Evolutionary conservation across 805 yeast genomes (phyloP).

Genomic region (Ogataea trehalophila): DNA sequence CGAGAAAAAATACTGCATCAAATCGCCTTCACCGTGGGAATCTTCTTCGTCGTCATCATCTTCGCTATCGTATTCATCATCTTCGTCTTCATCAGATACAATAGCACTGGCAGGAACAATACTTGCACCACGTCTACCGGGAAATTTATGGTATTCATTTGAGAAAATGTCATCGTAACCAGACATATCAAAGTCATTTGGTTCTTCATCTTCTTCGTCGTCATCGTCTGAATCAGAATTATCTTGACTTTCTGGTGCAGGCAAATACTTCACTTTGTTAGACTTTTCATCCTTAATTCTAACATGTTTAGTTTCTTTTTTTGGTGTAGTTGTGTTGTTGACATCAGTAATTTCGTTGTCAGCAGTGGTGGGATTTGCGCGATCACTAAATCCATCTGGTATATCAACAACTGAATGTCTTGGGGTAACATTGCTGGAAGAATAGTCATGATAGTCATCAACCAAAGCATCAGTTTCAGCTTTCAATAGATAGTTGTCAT

Average conservation of each 20-base stretch:
- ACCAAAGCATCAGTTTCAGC: constrained; percentile 41
- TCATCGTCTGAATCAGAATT: constrained; percentile 25
- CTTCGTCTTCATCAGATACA: constrained; percentile 18
- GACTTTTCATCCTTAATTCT: constrained; percentile 7
- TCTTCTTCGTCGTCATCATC: constrained; percentile 25
- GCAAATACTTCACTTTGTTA: constrained; percentile 29
- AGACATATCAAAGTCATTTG: constrained; percentile 24
- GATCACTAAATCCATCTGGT: not conserved
- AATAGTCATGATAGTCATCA: constrained; percentile 32
- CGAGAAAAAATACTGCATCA: constrained; percentile 69
- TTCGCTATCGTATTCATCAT: constrained; percentile 23
- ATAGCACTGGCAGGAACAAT: constrained; percentile 15
- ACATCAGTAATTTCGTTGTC: not conserved
- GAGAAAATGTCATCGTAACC: constrained; percentile 26
- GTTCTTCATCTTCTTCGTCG: constrained; percentile 37
- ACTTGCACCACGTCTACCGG: constrained; percentile 13
- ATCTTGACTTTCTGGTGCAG: constrained; percentile 39
- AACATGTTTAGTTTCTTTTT: constrained; percentile 5
- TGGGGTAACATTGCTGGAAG: constrained; percentile 28
- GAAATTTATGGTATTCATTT: constrained; percentile 15
- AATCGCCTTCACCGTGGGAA: constrained; percentile 50
- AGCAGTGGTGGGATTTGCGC: not conserved
- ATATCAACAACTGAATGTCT: constrained; percentile 27
- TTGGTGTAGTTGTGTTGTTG: not conserved
- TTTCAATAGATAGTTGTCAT: constrained; percentile 42